Base-by-base conservation (phyloP, 75 land plant species). In the Pinus albicaulis region DNA sequence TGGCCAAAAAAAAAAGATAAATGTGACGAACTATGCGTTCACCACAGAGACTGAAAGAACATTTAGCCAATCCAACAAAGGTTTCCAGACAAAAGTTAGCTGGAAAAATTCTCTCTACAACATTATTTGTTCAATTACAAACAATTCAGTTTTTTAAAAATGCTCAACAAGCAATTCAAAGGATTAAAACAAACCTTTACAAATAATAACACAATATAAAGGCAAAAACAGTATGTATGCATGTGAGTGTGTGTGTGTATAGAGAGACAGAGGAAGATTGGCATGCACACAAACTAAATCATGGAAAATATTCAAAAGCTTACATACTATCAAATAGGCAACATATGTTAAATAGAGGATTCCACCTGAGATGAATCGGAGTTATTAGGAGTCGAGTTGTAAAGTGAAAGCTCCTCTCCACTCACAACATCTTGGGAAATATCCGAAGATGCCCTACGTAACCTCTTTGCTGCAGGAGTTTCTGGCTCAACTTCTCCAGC, bases 391-490 rank as follows among this genome's bases (percentile, higher is more conserved):
- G 86, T 76, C 3, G 89, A 89, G 28, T 90, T 81, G 79, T 94
- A 94, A 26, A 92, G 78, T 28, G 98, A 95, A 59, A 95, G 87
- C 80, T 95, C 98, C 28, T 95, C 96, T 20, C 83, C 91, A 81
- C 57, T 82, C n/a, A 72, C 80, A 76, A 81, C 86, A 78, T 96
- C 99, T 79, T 88, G 92, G 56, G 84, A 76, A 71, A 79, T 84
- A 60, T 92, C 97, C 76, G 91, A 88, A 68, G 97, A 79, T 44
- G 85, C 80, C 76, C 86, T 92, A 2, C 88, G 83, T 85, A 94
- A 59, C 74, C 94, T 71, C 86, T 98, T 98, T 48, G 92, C 87
- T 23, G 84, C 70, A 63, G 88, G 98, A 20, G 62, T 68, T 75
- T 97, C 98, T 72, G 79, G 87, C 76, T 97, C 99, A 78, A 87